Base-by-base conservation (phyloP, 176 grass and related monocot species). In the Pontederia paniculata region DNA sequence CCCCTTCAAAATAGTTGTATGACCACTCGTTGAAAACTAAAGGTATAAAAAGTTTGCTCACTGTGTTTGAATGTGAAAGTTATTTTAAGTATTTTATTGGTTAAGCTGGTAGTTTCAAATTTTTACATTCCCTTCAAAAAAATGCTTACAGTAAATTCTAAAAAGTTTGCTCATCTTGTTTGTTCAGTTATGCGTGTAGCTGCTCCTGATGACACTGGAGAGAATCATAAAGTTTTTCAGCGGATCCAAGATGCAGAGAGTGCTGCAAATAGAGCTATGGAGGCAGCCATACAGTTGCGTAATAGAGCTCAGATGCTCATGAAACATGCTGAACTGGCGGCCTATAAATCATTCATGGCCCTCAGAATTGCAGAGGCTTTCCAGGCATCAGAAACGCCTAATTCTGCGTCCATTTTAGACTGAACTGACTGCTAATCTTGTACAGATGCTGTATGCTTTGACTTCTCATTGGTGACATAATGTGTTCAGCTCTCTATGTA, bases 191-290 rank as follows among this genome's bases (percentile, higher is more conserved):
- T 37, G 28, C 28, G 3, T 37, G 28, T 37, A 37, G 28, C 28
- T 37, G 28, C 28, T 5, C 28, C 28, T 37, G 28, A 37, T 2
- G 7, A 37, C 28, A 37, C 7, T 52, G 55, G 41, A 51, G 65
- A 54, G 12, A 74, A 87, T 63, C 74, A 81, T 13, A 83, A 89
- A 50, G 65, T 72, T 23, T 73, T 81, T 21, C 79, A 70, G 55
- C 87, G 83, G 66, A 77, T 87, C 17, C 55, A 67, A 11, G 86
- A 90, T 64, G 86, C 80, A 9, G 62, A 84, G 65, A 66, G 56
- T 51, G 83, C 68, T 0, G 80, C 80, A 42, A 81, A 81, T 8
- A 72, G 68, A 16, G 77, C 80, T 17, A 12, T 57, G 31, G 73
- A 88, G 70, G 57, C 7, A 9, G 83, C 83, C 21, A 68, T 77